Base-by-base conservation (phyloP, 2,329 filamentous ascomycete species). In the Talaromyces atroroseus region DNA sequence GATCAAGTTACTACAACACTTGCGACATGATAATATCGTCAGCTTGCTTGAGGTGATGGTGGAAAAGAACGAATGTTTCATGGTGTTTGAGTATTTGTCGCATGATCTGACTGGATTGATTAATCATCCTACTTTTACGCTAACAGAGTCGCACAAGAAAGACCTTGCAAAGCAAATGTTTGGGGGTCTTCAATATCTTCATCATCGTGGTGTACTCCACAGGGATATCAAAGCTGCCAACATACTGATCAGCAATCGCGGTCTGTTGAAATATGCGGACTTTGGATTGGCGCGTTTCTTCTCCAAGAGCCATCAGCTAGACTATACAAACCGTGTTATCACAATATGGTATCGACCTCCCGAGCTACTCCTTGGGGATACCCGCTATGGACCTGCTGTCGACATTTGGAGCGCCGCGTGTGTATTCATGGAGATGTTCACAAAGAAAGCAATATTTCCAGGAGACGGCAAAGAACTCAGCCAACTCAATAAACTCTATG, bases 191-290 rank as follows among this genome's bases (percentile, higher is more conserved):
- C 90, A 95, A 67, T 99, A 97, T 68, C 83, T 99, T 1, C 94
- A 99, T 70, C 86, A 87, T 48, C 83, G 91, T 36, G 91, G 94
- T n/a, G 92, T 99, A 12, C 78, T 99, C 3, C 94, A 99, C 72
- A 88, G 94, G 59, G 94, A 99, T 67, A 97, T 99, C 76, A 99
- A 99, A 74, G 94, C 94, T 1, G 94, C 94, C 57, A 99, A 99
- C 66, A 97, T 97, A 58, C 80, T 99, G 21, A 89, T 99, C 58
- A 95, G 90, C 74, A 95, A 86, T 63, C 86, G 88, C 10, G 94
- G 94, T 5, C 82, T 91, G 57, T 77, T 99, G 56, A 99, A 97
- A 71, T 82, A 96, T 60, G 94, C 94, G 29, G 94, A 99, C 71
- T 99, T 99, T 71, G 94, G 94, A 20, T 82, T 99, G 14, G 94